Evolutionary conservation across 805 yeast genomes (phyloP), one percentile per base, ranked within the genome.

Genomic region (Candida endomychidarum): DNA sequence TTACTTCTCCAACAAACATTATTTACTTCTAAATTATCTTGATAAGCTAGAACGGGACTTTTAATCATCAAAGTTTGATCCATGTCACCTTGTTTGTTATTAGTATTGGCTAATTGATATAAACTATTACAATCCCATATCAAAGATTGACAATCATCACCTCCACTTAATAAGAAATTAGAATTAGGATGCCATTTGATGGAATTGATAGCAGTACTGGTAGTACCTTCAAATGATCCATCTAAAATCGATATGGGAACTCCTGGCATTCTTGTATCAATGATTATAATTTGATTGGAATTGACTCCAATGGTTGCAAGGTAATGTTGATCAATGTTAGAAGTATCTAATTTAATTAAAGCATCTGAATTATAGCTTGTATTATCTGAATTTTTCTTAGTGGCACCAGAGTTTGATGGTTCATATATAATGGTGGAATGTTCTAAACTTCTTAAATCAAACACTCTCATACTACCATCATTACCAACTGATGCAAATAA

Each of bases 381-480:
- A 17, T 20, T 31, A 34, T 9, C 31, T 12, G n/a, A 17, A 10
- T 20, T 27, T 12, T 29, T 33, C 6, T 15, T 26, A 31, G 21
- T 18, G 2, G 42, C 20, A 3, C 45, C 34, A 7, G 50, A 39
- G 6, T 44, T 34, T 68, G 77, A 9, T n/a, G 88, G 88, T 57
- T 93, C 99, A 60, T 87, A 93, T 11, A 93, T 83, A 50, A 93
- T 93, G 1, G 99, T 91, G 12, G 96, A 86, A 60, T 90, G 98
- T 44, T 93, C 97, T 37, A 91, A 67, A 7, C 90, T 74, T 41
- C 99, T 67, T 44, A 93, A 70, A 56, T 93, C 99, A 61, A 93
- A 93, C 6, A 93, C 85, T 30, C 99, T 72, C 57, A 90, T 86
- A 12, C 95, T 83, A 0, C 99, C 99, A 63, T 93, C 99, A 38